phyloP scores from a whole-genome alignment of 805 yeast species.

The Barnettozyma siamensis region DNA sequence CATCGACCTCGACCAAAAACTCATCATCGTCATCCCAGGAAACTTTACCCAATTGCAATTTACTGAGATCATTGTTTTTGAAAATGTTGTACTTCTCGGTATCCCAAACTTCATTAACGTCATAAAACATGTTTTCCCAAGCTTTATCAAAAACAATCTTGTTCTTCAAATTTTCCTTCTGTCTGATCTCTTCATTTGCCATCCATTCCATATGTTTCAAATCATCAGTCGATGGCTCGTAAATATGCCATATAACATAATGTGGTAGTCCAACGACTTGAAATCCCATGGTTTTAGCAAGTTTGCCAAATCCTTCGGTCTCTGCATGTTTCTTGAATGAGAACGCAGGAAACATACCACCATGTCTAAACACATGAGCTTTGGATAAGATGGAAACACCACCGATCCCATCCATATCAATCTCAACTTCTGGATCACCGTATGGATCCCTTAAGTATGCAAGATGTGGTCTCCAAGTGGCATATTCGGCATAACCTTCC shows the following conservation, averaged over 20 bases:
- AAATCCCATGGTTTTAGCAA: slow-evolving; percentile 81
- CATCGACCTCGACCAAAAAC: slow-evolving; percentile 23
- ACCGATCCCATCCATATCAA: slow-evolving; percentile 94
- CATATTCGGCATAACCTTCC: slow-evolving; percentile 95
- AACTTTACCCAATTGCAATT: slow-evolving; percentile 43
- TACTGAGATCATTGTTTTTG: slow-evolving; percentile 67
- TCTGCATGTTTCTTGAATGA: slow-evolving; percentile 96
- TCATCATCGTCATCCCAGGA: slow-evolving; percentile 67
- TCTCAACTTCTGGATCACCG: slow-evolving; percentile 90
- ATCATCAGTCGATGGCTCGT: slow-evolving; percentile 93
- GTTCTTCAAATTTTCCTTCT: slow-evolving; percentile 54
- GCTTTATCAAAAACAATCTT: slow-evolving; percentile 61
- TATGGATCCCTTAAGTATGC: slow-evolving; percentile 93
- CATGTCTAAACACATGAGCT: slow-evolving; percentile 79
- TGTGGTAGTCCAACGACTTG: slow-evolving; percentile 88
- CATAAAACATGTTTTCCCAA: slow-evolving; percentile 76
- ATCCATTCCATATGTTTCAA: slow-evolving; percentile 83
- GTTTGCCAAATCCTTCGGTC: slow-evolving; percentile 93
- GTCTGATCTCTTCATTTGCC: slow-evolving; percentile 72
- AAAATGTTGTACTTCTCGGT: slow-evolving; percentile 64
- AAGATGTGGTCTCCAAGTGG: slow-evolving; percentile 96
- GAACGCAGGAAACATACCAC: slow-evolving; percentile 95
- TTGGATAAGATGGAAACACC: slow-evolving; percentile 91
- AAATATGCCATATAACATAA: slow-evolving; percentile 93
- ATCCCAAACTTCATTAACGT: slow-evolving; percentile 68